Evolutionary conservation across 176 grass and related monocot genomes (phyloP), one percentile per base, ranked within the genome.

Genomic region (Guadua angustifolia): DNA sequence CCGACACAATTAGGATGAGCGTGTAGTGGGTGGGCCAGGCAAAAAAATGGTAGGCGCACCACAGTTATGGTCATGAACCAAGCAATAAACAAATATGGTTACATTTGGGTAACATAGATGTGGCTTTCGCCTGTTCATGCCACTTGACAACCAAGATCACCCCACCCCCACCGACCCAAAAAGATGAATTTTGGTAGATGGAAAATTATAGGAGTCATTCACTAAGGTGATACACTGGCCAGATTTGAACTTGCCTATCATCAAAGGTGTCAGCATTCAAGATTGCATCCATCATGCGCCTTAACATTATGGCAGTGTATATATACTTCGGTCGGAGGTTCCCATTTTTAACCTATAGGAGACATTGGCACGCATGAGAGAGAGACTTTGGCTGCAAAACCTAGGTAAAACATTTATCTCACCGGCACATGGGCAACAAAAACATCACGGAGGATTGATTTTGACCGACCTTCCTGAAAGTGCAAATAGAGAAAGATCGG

Each of bases 391-490:
- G 24, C 59, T 76, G 79, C 68, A 83, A 65, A 87, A 65, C 40
- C 59, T 75, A 87, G 21, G 40, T 87, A 77, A 69, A 87, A 67
- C 10, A 51, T 63, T 71, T 82, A 61, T 78, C 83, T 94, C 60
- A 98, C 95, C 56, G 77, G 91, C 33, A 98, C 95, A 95, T 98
- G 90, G n/a, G 95, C 95, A 90, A 98, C 58, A 90, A 93, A 98
- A 25, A 93, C 75, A 78, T 98, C 89, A 42, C 76, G 91, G 58
- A 98, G 87, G 71, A 95, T 90, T 71, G 81, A 84, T 62, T 85
- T 93, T 65, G 95, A 67, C 36, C 89, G 84, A 29, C 92, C 90
- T 69, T 94, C 91, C 90, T 95, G 73, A 67, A 87, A 82, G 38
- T 47, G 76, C n/a, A 73, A 56, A 68, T 0, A 16, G 32, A 50